phyloP scores from a whole-genome alignment of 2,329 filamentous ascomycete species.

The Purpureocillium takamizusanense region DNA sequence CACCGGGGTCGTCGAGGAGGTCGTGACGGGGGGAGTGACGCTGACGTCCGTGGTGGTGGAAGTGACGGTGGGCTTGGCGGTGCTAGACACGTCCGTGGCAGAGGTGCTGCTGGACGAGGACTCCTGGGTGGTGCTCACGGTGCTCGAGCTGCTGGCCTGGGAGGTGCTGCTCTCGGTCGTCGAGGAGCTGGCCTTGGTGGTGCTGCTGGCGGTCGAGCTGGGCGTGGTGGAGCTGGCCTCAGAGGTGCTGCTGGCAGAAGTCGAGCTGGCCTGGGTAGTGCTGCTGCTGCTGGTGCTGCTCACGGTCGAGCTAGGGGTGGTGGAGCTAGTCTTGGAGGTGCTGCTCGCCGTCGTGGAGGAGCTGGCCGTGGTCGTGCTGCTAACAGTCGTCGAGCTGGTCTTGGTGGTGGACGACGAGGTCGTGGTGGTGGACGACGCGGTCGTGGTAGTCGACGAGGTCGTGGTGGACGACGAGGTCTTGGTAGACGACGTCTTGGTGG shows the following conservation, averaged over 20 bases:
- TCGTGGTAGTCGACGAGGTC: slow-evolving; percentile 3
- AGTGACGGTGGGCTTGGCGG: neutral
- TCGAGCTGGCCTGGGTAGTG: neutral
- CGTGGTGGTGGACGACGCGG: slow-evolving; percentile 6
- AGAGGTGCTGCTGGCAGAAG: neutral
- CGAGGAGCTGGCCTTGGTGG: neutral
- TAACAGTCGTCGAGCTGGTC: slow-evolving; percentile 2
- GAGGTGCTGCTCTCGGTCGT: neutral
- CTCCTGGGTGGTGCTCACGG: neutral
- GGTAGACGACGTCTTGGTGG: neutral
- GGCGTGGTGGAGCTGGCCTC: neutral
- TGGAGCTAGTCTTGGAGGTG: neutral
- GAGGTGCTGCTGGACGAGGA: slow-evolving; percentile 8
- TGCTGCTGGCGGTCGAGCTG: neutral
- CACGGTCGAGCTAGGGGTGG: neutral
- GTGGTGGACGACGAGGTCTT: slow-evolving; percentile 4
- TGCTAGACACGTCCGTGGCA: neutral
- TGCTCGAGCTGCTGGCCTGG: neutral
- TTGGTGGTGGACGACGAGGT: neutral
- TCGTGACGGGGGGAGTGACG: neutral
- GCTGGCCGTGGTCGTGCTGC: slow-evolving; percentile 2
- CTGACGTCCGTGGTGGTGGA: neutral
- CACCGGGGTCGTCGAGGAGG: neutral
- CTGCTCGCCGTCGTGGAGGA: neutral
- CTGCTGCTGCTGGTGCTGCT: neutral